Percentiles rank a stretch among this genome's conserved stretches.
Conservation (phyloP, 1,139 yeast species). For the Debaryomycetaceae sp. region DNA sequence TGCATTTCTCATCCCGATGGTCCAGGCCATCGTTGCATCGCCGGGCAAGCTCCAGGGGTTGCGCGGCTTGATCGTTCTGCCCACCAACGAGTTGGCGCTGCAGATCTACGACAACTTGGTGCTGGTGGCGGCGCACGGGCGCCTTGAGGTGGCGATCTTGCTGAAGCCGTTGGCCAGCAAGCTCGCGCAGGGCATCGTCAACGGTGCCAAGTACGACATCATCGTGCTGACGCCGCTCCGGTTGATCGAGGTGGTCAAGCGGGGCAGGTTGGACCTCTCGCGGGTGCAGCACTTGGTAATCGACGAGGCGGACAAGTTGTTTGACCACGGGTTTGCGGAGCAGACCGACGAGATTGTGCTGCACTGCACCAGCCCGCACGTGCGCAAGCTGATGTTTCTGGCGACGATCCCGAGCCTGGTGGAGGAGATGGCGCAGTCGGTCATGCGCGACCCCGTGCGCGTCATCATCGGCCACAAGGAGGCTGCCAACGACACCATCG, state of each 20-base stretch:
- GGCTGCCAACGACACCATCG: conserved; percentile 81
- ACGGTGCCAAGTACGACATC: conserved; percentile 68
- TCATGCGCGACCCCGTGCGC: conserved; percentile 82
- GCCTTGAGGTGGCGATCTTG: conserved; percentile 58
- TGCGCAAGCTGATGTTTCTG: conserved; percentile 78
- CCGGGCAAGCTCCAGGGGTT: conserved; percentile 43
- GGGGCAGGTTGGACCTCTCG: conserved; percentile 53
- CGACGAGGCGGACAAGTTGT: conserved; percentile 94
- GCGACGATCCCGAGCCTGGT: conserved; percentile 96
- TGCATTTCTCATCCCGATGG: conserved; percentile 79
- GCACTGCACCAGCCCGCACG: conserved; percentile 50
- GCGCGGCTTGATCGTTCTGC: conserved; percentile 79
- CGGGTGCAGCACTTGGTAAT: conserved; percentile 70
- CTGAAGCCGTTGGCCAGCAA: conserved; percentile 75
- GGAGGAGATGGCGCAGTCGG: conserved; percentile 80
- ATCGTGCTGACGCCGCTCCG: conserved; percentile 86
- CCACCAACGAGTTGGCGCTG: conserved; percentile 81
- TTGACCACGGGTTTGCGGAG: conserved; percentile 85
- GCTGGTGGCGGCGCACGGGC: conserved; percentile 34
- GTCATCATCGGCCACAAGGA: conserved; percentile 91
- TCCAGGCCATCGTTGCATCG: conserved; percentile 47
- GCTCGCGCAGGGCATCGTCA: conserved; percentile 53
- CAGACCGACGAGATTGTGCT: conserved; percentile 86
- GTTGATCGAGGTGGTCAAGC: conserved; percentile 71
- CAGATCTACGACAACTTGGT: conserved; percentile 78